phyloP scores from a whole-genome alignment of 73 alveolate species.

The Strombidium stylifer region DNA sequence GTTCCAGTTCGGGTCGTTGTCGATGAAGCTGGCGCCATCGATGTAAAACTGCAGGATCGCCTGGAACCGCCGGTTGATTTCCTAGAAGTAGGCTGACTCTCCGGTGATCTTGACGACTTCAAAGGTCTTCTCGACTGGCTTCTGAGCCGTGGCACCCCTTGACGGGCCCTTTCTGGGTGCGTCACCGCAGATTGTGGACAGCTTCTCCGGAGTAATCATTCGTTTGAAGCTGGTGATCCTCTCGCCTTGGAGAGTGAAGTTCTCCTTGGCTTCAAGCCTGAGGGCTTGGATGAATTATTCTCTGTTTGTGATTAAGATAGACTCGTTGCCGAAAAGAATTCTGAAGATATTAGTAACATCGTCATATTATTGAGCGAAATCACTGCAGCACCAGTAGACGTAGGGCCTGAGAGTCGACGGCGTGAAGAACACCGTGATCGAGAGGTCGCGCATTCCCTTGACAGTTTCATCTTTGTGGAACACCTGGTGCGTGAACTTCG shows the following conservation, averaged over 20 bases:
- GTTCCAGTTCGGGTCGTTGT: constrained; percentile 35
- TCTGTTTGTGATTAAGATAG: constrained; percentile 4
- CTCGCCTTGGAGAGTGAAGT: constrained; percentile 28
- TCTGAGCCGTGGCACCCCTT: neutral
- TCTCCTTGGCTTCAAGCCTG: constrained; percentile 5
- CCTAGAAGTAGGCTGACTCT: neutral
- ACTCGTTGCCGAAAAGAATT: constrained; percentile 25
- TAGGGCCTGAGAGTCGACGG: constrained; percentile 35
- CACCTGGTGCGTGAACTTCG: constrained; percentile 30
- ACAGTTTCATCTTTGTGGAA: constrained; percentile 39
- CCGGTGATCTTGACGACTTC: constrained; percentile 24
- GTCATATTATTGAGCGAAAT: constrained; percentile 5
- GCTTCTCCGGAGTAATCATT: neutral
- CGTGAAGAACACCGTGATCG: constrained; percentile 18
- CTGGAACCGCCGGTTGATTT: constrained; percentile 24
- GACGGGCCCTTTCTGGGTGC: neutral
- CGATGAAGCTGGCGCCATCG: constrained; percentile 60
- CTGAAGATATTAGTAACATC: constrained; percentile 7
- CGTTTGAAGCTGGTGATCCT: constrained; percentile 5
- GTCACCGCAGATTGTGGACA: neutral
- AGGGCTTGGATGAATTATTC: neutral
- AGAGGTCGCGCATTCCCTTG: constrained; percentile 14
- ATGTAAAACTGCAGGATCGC: constrained; percentile 57
- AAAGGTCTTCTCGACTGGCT: neutral
- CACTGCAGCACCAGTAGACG: neutral